Percentiles rank a stretch among this genome's conserved stretches.
Conservation (phyloP, 225 moss, liverwort and hornwort species). For the Marchantia paleacea region DNA sequence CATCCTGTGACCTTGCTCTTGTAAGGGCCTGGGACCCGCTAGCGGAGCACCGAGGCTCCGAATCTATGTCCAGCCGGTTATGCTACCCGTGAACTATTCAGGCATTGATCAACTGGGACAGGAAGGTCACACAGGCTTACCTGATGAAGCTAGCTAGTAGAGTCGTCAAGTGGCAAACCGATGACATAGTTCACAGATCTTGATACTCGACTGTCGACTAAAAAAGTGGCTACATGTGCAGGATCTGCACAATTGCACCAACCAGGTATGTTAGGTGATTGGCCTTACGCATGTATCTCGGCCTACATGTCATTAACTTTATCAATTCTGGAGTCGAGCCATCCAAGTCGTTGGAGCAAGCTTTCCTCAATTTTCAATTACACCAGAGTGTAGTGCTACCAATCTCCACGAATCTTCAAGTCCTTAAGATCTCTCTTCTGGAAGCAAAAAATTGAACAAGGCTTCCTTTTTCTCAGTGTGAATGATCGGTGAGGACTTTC, state of each 20-base stretch:
- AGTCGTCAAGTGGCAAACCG: not conserved
- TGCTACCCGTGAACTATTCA: not conserved
- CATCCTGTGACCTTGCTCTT: not conserved
- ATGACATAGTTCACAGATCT: not conserved
- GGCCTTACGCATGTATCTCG: not conserved
- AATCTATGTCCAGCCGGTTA: not conserved
- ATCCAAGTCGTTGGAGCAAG: not conserved
- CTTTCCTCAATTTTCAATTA: not conserved
- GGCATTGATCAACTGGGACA: not conserved
- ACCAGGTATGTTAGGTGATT: conserved; percentile 2
- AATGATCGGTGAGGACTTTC: not conserved
- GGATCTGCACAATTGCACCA: conserved; percentile 15
- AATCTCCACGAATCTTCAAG: not conserved
- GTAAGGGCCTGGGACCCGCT: not conserved
- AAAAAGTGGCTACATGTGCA: not conserved
- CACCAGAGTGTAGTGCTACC: not conserved
- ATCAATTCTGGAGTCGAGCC: not conserved
- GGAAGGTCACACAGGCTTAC: not conserved
- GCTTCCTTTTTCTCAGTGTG: not conserved
- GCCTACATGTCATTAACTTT: not conserved
- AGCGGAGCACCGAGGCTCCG: not conserved
- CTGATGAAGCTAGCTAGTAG: not conserved
- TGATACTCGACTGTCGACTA: not conserved
- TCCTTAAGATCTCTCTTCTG: not conserved
- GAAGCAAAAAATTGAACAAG: not conserved